These are phyloP conservation scores for Nosema muscidifuracis DNA, from an alignment of 371 early-diverging fungal genomes.

Conservation along the genomic window DNA sequence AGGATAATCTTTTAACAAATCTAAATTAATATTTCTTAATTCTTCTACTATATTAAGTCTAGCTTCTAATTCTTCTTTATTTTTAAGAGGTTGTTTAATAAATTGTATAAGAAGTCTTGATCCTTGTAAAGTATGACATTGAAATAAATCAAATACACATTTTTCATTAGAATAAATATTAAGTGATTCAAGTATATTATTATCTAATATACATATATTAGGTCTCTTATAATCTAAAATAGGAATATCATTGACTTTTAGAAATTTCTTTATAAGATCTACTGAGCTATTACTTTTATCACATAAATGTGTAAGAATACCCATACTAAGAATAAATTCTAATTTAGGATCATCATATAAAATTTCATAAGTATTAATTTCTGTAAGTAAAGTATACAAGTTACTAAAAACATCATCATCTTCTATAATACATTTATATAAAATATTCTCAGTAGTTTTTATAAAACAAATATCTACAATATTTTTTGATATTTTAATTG, in stretches of 20 bases:
- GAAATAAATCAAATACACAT: conserved; percentile 26
- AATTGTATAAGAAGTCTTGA: conserved; percentile 54
- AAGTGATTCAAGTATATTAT: background rate
- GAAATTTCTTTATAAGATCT: conserved; percentile 29
- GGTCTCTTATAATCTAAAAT: conserved; percentile 10
- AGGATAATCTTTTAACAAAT: conserved; percentile 33
- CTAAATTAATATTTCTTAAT: conserved; percentile 38
- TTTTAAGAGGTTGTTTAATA: conserved; percentile 47
- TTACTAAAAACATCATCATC: conserved; percentile 62
- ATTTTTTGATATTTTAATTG: conserved; percentile 29
- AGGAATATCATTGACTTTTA: conserved; percentile 30
- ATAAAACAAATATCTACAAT: conserved; percentile 25
- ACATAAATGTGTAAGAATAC: conserved; percentile 15
- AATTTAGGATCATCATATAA: conserved; percentile 47
- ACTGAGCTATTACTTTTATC: conserved; percentile 21
- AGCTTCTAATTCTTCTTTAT: conserved; percentile 53
- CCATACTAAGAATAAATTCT: conserved; percentile 40
- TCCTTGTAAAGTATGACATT: conserved; percentile 56
- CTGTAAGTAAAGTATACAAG: conserved; percentile 45
- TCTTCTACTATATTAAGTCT: conserved; percentile 51
- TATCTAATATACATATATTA: conserved; percentile 8
- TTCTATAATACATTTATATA: conserved; percentile 32
- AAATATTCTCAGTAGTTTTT: conserved; percentile 24
- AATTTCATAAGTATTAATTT: conserved; percentile 57
- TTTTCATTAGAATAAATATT: conserved; percentile 34